Evolutionary conservation across 75 land plant species (phyloP).

Genomic region (Pinus albicaulis): DNA sequence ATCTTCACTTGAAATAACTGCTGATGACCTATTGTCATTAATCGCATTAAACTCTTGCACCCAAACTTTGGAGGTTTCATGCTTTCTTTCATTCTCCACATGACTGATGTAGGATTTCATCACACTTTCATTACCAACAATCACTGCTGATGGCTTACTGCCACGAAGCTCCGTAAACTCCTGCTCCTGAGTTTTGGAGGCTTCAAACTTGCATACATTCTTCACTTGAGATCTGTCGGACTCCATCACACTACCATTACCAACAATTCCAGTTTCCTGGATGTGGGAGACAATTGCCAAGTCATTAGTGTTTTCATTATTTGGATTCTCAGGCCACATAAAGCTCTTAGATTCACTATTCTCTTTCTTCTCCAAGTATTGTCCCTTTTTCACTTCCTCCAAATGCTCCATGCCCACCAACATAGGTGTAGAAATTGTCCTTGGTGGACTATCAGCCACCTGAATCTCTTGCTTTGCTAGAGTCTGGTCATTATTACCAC

Average conservation of each 20-base stretch:
- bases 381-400: neutral
- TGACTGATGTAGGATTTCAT: neutral
- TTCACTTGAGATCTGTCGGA: neutral
- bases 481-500: neutral
- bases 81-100: neutral
- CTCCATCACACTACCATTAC: neutral
- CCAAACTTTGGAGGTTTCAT: neutral
- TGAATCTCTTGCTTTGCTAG: slow-evolving; percentile 5
- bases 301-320: neutral
- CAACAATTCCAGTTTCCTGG: neutral
- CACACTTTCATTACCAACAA: neutral
- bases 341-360: neutral
- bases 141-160: neutral
- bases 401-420: neutral
- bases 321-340: neutral
- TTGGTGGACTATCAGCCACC: neutral
- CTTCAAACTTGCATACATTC: neutral
- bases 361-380: neutral
- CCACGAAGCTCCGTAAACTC: neutral
- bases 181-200: neutral
- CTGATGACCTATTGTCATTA: neutral
- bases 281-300: neutral
- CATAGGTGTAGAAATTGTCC: neutral
- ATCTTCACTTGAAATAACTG: neutral
- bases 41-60: neutral